Base-by-base conservation (phyloP, 306 rosid species). In the Astragalus membranaceus region DNA sequence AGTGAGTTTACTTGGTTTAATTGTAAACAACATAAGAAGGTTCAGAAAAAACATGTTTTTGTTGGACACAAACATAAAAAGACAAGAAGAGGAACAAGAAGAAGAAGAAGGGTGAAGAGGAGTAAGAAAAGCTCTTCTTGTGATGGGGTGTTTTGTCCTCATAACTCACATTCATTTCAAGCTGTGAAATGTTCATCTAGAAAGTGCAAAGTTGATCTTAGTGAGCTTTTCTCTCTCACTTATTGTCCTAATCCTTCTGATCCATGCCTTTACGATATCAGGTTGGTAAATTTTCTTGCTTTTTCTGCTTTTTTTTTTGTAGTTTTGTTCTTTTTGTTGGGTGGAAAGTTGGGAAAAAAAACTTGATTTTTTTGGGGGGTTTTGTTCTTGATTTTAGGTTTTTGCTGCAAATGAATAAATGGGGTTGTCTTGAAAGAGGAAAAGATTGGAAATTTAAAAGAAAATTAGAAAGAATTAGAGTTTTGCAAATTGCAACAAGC, bases 1-100 rank as follows among this genome's bases (percentile, higher is more conserved):
- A 91, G 90, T 47, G 96, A 94, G 9, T 72, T 94, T 43, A 88
- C 92, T 0, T 94, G 98, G 98, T 30, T 87, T 51, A 85, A 83
- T 1, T 87, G 90, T 26, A 63, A 56, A 26, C 30, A 2, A 2
- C 30, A 26, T 1, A 26, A 13, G 0, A 49, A 15, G 52, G 0
- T 3, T 13, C 69, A 2, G 30, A 37, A 13, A 1, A 13, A 1
- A 3, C 5, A 15, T 20, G 36, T 4, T 26, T 3, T 2, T 53
- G 59, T 13, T 2, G 33, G 47, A 33, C 47, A 41, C 9, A 62
- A 41, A 57, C 46, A 12, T 1, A 71, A 10, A 3, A 1, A 4
- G 5, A 10, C 8, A 43, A 7, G 14, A 69, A 41, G 0, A 44
- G 20, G 11, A 9, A 8, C 1, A 17, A 17, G 16, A 3, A n/a